phyloP scores from a whole-genome alignment of 177 flowering plant species.

The Vitis hybrid region DNA sequence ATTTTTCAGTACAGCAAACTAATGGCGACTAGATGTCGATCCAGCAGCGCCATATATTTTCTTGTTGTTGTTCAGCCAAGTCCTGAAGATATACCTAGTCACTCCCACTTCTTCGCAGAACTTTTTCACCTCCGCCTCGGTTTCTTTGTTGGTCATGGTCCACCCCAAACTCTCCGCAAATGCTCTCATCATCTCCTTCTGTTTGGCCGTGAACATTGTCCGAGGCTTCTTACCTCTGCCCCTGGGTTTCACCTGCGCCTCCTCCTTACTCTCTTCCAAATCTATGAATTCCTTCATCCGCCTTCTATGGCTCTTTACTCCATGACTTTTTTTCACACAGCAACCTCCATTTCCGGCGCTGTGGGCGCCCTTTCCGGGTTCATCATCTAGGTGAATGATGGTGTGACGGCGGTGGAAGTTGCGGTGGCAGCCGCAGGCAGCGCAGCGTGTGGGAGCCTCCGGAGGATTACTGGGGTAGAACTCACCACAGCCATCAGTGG shows the following conservation, averaged over 20 bases:
- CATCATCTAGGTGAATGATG: background rate
- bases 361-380: background rate
- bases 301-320: background rate
- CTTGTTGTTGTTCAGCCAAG: background rate
- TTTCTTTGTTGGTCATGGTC: background rate
- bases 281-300: background rate
- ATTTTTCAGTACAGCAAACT: background rate
- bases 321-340: background rate
- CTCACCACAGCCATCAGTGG: constrained; percentile 4
- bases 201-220: background rate
- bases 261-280: background rate
- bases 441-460: background rate
- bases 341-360: background rate
- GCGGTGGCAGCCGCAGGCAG: constrained; percentile 16
- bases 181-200: background rate
- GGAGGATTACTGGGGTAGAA: background rate
- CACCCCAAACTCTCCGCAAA: background rate
- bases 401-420: constrained; percentile 10
- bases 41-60: background rate
- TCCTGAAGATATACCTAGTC: background rate
- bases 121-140: background rate
- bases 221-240: background rate
- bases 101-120: background rate
- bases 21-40: background rate
- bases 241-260: background rate